These are phyloP conservation scores for Euphorbia tirucalli DNA, from an alignment of 345 rosid genomes.

Conservation along the genomic window DNA sequence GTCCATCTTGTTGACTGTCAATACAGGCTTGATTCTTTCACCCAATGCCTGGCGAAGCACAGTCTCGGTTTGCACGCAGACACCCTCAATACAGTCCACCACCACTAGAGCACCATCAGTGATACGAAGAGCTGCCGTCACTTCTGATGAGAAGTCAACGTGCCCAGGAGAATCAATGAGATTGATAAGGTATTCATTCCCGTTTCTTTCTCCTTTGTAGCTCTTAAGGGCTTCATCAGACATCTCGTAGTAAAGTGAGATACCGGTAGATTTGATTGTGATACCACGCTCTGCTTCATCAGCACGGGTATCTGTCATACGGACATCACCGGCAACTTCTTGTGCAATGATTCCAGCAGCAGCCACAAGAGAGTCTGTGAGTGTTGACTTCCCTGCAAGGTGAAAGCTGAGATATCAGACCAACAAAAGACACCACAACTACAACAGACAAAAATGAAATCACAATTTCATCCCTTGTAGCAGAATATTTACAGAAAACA, in stretches of 20 bases:
- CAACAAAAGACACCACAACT: neutral
- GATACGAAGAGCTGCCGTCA: constrained; percentile 85
- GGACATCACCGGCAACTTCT: constrained; percentile 87
- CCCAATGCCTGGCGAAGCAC: constrained; percentile 82
- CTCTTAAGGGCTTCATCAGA: constrained; percentile 44
- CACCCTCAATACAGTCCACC: constrained; percentile 84
- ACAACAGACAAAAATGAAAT: no score
- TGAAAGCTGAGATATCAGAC: neutral
- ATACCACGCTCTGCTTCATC: constrained; percentile 94
- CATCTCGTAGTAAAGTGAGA: constrained; percentile 79
- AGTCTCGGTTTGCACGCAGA: constrained; percentile 82
- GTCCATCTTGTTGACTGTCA: constrained; percentile 92
- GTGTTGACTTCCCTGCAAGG: constrained; percentile 72
- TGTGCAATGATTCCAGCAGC: constrained; percentile 94
- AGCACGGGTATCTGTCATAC: constrained; percentile 82
- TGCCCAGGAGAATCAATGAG: constrained; percentile 84
- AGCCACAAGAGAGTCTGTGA: constrained; percentile 86
- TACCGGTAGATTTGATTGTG: constrained; percentile 81
- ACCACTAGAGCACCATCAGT: constrained; percentile 90
- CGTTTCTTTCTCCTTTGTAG: constrained; percentile 59
- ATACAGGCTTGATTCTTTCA: constrained; percentile 79
- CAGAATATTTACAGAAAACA: no score
- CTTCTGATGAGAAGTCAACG: constrained; percentile 83
- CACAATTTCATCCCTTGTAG: no score
- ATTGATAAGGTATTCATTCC: constrained; percentile 77